Evolutionary conservation across 305 asterid species (phyloP), one percentile per base, ranked within the genome.

Genomic region (Salvia sclarea): DNA sequence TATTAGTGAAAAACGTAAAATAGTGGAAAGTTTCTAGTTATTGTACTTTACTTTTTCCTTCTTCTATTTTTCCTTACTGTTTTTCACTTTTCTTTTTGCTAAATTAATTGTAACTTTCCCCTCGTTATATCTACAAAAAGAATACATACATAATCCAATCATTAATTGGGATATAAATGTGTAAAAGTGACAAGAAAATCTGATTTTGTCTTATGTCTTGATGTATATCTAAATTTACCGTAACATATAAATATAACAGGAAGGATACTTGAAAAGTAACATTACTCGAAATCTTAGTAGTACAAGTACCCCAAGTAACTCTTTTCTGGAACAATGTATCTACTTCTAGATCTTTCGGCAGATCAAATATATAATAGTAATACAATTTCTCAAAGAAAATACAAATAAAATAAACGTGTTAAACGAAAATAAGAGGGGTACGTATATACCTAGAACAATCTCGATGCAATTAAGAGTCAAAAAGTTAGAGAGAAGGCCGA

Each of bases 391-490:
- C 13, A 37, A 2, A 38, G 1, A 37, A 10, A 38, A 10, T 0
- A 35, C n/a, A n/a, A 8, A 37, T 37, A 38, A 38, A 38, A 38
- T 38, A 38, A 38, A 38, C 0, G 44, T 20, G 14, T 18, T 6
- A 1, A 57, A 9, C 9, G 21, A 33, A 33, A 18, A 37, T 11
- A 35, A 37, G 30, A 20, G 25, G 1, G 8, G 30, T 10, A 56
- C 22, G 3, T 20, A 56, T 54, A 68, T 59, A 49, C 63, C 45
- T 24, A 49, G 50, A 49, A 61, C 24, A 37, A 49, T 60, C 69
- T 49, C 60, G 69, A 70, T 21, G 62, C 16, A 50, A 12, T 11
- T 11, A 50, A 50, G 4, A 68, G 75, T 70, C 69, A 61, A 60
- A 60, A 37, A 61, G 50, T 45, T 0, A 18, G 24, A 6, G 21